These are phyloP conservation scores for Tetradesmus obliquus DNA, from an alignment of 139 green algal genomes.

Conservation along the genomic window DNA sequence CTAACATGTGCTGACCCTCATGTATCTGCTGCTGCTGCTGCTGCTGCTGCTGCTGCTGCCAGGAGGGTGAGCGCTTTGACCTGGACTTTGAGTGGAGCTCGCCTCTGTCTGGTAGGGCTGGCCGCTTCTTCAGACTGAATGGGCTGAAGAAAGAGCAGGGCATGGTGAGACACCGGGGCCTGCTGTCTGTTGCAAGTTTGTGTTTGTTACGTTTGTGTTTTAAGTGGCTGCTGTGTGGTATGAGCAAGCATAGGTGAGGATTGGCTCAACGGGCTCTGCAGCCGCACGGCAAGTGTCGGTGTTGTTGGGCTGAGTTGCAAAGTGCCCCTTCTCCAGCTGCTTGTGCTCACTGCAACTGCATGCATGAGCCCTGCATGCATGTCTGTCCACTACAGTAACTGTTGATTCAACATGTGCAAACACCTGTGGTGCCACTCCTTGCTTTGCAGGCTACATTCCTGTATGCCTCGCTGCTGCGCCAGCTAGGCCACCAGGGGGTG, in stretches of 20 bases:
- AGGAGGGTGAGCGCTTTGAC: slow-evolving; percentile 41
- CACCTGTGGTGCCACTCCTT: not conserved
- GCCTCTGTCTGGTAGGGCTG: not conserved
- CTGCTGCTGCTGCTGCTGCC: slow-evolving; percentile 3
- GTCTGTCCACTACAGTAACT: too few relatives aligned
- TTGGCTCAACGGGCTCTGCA: too few relatives aligned
- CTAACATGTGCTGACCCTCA: too few relatives aligned
- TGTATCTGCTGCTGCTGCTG: slow-evolving; percentile 9
- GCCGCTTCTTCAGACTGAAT: slow-evolving; percentile 14
- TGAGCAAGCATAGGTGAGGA: too few relatives aligned
- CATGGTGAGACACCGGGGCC: not conserved
- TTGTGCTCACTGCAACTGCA: too few relatives aligned
- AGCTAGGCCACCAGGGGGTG: slow-evolving; percentile 35
- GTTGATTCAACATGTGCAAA: too few relatives aligned
- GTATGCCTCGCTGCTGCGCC: slow-evolving; percentile 33
- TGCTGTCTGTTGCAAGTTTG: too few relatives aligned
- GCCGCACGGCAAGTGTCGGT: too few relatives aligned
- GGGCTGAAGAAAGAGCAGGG: slow-evolving; percentile 28
- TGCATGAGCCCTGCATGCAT: too few relatives aligned
- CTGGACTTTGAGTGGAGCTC: slow-evolving; percentile 32
- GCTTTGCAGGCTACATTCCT: slow-evolving; percentile 37
- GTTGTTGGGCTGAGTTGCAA: too few relatives aligned
- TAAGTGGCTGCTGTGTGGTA: too few relatives aligned
- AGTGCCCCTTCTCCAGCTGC: too few relatives aligned
- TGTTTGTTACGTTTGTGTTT: not conserved